Conservation (phyloP, 1,284 basidiomycete species). For the Schizophyllum amplum region DNA sequence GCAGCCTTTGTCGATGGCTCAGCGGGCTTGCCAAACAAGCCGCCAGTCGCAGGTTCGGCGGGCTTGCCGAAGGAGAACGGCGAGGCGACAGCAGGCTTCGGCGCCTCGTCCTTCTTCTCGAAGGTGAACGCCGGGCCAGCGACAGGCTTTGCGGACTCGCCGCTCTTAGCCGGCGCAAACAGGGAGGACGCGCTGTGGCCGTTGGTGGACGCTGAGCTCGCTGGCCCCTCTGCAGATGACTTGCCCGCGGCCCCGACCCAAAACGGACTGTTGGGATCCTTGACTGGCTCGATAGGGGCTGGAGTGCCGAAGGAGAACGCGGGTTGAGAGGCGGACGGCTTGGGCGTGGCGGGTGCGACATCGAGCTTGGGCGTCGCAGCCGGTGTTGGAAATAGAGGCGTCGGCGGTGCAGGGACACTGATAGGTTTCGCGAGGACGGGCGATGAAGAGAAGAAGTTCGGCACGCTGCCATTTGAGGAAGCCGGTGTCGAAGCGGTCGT, state of each 20-base stretch:
- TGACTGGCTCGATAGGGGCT: slow-evolving; percentile 16
- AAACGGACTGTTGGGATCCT: slow-evolving; percentile 12
- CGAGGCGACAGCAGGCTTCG: background rate
- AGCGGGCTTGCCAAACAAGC: background rate
- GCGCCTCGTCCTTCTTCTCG: background rate
- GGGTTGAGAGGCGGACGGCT: slow-evolving; percentile 12
- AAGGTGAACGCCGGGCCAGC: background rate
- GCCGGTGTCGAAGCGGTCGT: slow-evolving; percentile 6
- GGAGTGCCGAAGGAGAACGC: slow-evolving; percentile 1
- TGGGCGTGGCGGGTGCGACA: background rate
- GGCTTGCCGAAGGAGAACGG: slow-evolving; percentile 6
- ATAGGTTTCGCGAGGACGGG: slow-evolving; percentile 16
- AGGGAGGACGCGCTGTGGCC: background rate
- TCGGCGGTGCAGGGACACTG: slow-evolving; percentile 10
- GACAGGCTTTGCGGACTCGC: background rate
- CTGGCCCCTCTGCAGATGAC: background rate
- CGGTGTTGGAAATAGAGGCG: slow-evolving; percentile 10
- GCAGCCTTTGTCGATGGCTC: too few relatives aligned
- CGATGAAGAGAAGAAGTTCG: slow-evolving; percentile 41
- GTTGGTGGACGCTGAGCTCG: background rate
- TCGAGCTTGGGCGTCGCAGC: background rate
- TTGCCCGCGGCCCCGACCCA: background rate
- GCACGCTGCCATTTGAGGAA: slow-evolving; percentile 22
- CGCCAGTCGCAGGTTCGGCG: slow-evolving; percentile 1
- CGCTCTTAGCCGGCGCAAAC: background rate